These are phyloP conservation scores for Dictyostelium capitatum DNA, from an alignment of 78 protist species.

Conservation along the genomic window DNA sequence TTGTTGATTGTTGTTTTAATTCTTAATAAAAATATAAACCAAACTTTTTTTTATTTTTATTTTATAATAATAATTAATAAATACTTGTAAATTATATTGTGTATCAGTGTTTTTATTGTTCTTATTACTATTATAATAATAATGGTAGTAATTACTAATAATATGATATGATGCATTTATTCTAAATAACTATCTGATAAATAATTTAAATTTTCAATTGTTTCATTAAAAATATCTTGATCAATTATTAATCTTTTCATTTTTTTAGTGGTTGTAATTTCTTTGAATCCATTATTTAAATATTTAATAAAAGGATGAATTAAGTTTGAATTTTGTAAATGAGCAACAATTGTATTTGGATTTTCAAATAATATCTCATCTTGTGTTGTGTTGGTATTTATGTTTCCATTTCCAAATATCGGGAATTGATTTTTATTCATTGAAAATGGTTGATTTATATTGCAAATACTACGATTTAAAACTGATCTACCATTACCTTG, in stretches of 20 bases:
- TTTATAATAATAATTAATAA: too few species aligned
- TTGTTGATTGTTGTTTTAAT: too few species aligned
- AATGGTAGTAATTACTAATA: too few species aligned
- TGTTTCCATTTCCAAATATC: background rate
- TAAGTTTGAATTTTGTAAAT: slow-evolving; percentile 27
- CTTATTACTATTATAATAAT: too few species aligned
- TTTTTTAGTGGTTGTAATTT: background rate
- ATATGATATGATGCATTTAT: background rate
- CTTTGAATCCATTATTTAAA: background rate
- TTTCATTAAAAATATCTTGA: slow-evolving; percentile 4
- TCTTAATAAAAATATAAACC: too few species aligned
- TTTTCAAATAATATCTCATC: background rate
- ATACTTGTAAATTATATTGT: too few species aligned
- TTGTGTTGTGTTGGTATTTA: background rate
- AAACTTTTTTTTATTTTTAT: too few species aligned
- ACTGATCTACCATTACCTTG: background rate
- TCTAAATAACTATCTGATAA: slow-evolving; percentile 7
- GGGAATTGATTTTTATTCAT: slow-evolving; percentile 25
- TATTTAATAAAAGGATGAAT: background rate
- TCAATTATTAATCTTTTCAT: slow-evolving; percentile 19
- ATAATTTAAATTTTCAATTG: slow-evolving; percentile 14
- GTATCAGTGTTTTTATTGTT: too few species aligned
- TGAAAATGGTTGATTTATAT: slow-evolving; percentile 44
- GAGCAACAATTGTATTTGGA: slow-evolving; percentile 11
- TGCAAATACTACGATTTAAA: slow-evolving; percentile 18